These are phyloP conservation scores for Xylaria castorea DNA, from an alignment of 495 filamentous ascomycete species.

Conservation along the genomic window DNA sequence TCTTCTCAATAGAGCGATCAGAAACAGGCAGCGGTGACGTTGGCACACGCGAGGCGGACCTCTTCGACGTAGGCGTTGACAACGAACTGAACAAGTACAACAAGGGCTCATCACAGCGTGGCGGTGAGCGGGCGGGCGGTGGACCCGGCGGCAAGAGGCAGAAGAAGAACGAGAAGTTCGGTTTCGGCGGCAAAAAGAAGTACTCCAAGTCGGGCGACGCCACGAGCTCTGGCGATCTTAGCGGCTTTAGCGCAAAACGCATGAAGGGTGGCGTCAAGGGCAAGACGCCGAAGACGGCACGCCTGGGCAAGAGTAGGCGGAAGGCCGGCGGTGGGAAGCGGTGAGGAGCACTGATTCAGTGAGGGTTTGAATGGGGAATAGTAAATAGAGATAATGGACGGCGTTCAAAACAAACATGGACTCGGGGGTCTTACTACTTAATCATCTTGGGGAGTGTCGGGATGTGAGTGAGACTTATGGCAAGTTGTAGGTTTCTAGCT, in stretches of 20 bases:
- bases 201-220: conserved; percentile 89
- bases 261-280: conserved; percentile 67
- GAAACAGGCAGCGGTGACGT: conserved; percentile 65
- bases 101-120: conserved; percentile 42
- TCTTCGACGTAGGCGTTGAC: conserved; percentile 95
- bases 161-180: conserved; percentile 92
- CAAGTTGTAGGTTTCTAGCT: background rate
- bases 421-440: background rate
- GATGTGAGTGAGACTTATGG: background rate
- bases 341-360: conserved; percentile 19
- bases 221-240: conserved; percentile 75
- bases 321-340: conserved; percentile 41
- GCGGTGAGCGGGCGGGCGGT: conserved; percentile 47
- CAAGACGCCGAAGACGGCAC: conserved; percentile 31
- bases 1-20: conserved; percentile 73
- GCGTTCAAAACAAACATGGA: conserved; percentile 20
- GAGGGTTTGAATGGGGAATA: background rate
- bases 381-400: conserved; percentile 20
- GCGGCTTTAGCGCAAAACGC: conserved; percentile 77
- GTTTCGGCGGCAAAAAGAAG: conserved; percentile 93
- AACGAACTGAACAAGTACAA: conserved; percentile 63
- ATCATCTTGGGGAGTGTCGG: conserved; percentile 26
- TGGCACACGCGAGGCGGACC: conserved; percentile 76
- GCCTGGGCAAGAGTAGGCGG: conserved; percentile 50
- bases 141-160: conserved; percentile 72